Evolutionary conservation across 257 asterid species (phyloP), one percentile per base, ranked within the genome.

Genomic region (Ophiorrhiza pumila): DNA sequence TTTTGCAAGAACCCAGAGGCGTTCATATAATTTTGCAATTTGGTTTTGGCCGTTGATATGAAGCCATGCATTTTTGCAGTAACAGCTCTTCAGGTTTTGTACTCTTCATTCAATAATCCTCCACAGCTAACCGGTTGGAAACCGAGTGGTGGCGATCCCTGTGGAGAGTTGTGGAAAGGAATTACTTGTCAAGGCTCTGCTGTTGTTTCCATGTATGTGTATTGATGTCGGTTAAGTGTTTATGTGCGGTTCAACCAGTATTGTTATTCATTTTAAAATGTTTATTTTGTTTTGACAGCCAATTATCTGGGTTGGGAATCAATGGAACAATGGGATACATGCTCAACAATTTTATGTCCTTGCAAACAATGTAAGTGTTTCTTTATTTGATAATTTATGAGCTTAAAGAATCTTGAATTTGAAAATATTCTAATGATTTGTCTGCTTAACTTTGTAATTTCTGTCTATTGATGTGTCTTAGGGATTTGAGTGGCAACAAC

Each of bases 91-190:
- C 97, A 95, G 82, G 89, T 86, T 77, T 77, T 95, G 83, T 92
- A 90, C 77, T 61, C 85, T 76, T 87, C 99, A 27, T 50, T 95
- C 76, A 90, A 89, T 76, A 90, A 84, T 83, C 90, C 99, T 43
- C 74, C 91, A 3, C 92, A 88, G 80, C 88, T 95, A 74, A 81
- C 88, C 23, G 85, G 91, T 78, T 95, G 98, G 99, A 89, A 87
- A 77, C 72, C 96, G 7, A 89, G 77, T 67, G 96, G 96, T 13
- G 96, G 96, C 6, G 99, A 95, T 87, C 99, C 99, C 7, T 95
- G 98, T 77, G 96, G 89, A 57, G 98, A 90, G 82, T 88, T 92
- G 11, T 92, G 99, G 98, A 88, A 61, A 74, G 99, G 98, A 81
- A 74, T 95, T 60, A 81, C 85, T 4, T 95, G 99, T 77, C 87